These are phyloP conservation scores for Echinochloa phyllopogon DNA, from an alignment of 176 grass and related monocot species.

Conservation along the genomic window DNA sequence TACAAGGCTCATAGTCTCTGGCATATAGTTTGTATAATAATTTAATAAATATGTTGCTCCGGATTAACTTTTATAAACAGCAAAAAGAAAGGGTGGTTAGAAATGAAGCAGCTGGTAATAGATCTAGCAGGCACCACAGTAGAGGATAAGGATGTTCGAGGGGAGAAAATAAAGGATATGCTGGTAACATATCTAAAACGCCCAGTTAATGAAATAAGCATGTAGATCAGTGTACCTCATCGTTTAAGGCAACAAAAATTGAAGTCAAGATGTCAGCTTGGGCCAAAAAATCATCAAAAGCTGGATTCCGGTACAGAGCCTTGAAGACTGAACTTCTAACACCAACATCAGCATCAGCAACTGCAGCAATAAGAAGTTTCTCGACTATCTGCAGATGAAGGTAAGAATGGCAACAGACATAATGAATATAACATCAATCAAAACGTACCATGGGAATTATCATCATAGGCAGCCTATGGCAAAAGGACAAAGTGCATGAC, in stretches of 20 bases:
- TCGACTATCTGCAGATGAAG: constrained; percentile 81
- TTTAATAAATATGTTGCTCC: constrained; percentile 13
- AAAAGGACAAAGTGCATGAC: constrained; percentile 3
- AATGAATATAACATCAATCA: constrained; percentile 23
- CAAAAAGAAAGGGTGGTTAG: constrained; percentile 8
- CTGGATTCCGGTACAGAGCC: constrained; percentile 63
- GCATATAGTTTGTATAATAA: background rate
- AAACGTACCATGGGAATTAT: constrained; percentile 21
- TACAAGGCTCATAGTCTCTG: background rate
- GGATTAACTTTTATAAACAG: constrained; percentile 19
- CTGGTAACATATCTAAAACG: constrained; percentile 5
- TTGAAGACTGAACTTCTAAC: constrained; percentile 91
- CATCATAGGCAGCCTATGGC: background rate
- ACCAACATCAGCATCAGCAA: constrained; percentile 89
- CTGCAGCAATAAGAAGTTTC: constrained; percentile 94
- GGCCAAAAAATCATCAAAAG: constrained; percentile 92
- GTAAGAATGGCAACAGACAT: constrained; percentile 32
- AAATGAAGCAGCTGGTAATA: constrained; percentile 21
- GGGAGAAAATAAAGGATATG: background rate
- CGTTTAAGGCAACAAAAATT: constrained; percentile 97
- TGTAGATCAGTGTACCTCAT: constrained; percentile 66
- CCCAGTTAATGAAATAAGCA: constrained; percentile 27
- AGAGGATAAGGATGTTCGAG: constrained; percentile 17
- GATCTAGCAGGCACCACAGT: constrained; percentile 1
- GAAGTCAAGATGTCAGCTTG: constrained; percentile 97